A percentile compares a stretch with the other conserved stretches of the same genome.
Conservation (phyloP, 2,329 filamentous ascomycete genomes). For the Xylariaceae sp. region DNA sequence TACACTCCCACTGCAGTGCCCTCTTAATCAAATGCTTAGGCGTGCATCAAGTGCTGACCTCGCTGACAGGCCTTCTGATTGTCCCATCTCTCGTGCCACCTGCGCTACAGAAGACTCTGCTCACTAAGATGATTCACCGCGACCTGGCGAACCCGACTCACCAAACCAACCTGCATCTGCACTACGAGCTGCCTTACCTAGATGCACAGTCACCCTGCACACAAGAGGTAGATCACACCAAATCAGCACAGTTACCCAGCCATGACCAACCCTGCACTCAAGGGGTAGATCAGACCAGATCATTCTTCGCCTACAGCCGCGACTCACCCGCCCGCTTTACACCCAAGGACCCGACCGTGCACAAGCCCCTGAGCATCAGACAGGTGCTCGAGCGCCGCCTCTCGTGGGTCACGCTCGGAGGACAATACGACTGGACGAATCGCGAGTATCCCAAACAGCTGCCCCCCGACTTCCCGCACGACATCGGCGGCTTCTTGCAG, state of each 20-base stretch:
- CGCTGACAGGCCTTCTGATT: slow-evolving; percentile 66
- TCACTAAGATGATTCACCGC: slow-evolving; percentile 70
- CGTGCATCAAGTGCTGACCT: slow-evolving; percentile 1
- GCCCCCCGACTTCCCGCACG: slow-evolving; percentile 69
- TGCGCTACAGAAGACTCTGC: slow-evolving; percentile 62
- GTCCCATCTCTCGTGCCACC: slow-evolving; percentile 71
- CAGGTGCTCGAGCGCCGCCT: slow-evolving; percentile 75
- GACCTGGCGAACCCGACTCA: slow-evolving; percentile 72
- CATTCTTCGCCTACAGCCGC: slow-evolving; percentile 53
- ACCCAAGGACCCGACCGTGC: slow-evolving; percentile 69
- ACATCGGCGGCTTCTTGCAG: slow-evolving; percentile 66
- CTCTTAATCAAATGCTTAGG: too few species aligned
- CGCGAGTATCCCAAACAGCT: slow-evolving; percentile 70
- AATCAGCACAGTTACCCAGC: slow-evolving; percentile 31
- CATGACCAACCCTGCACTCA: slow-evolving; percentile 5
- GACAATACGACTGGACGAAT: slow-evolving; percentile 93
- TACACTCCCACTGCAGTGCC: too few species aligned
- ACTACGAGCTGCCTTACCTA: slow-evolving; percentile 67
- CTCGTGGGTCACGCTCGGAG: slow-evolving; percentile 91
- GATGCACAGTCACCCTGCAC: slow-evolving; percentile 4
- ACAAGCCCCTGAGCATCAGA: slow-evolving; percentile 66
- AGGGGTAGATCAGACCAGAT: slow-evolving; percentile 25
- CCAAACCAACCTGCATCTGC: slow-evolving; percentile 85
- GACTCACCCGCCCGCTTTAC: slow-evolving; percentile 51
- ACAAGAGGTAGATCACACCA: slow-evolving; percentile 4